Conservation (phyloP, 2,329 filamentous ascomycete species). For the Hirsutella minnesotensis region DNA sequence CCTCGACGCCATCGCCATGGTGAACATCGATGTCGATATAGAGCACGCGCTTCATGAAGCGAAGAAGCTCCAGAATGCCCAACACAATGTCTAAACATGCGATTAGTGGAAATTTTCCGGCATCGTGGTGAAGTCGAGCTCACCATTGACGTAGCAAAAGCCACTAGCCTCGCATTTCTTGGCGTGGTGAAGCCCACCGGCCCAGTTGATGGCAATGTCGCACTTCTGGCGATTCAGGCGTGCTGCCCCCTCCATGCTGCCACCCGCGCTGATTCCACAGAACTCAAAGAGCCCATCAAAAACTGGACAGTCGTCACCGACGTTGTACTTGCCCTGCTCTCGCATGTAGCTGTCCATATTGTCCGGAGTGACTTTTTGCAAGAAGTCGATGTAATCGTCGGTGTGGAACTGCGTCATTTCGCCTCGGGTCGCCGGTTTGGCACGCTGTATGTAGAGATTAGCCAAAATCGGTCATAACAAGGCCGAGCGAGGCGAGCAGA, state of each 20-base stretch:
- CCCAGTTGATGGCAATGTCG: constrained; percentile 98
- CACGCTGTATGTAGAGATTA: constrained; percentile 40
- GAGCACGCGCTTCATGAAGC: constrained; percentile 85
- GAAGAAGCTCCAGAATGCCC: constrained; percentile 82
- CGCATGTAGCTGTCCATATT: constrained; percentile 92
- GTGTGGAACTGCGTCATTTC: constrained; percentile 94
- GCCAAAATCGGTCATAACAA: no score
- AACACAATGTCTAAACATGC: constrained; percentile 71
- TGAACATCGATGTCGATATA: constrained; percentile 97
- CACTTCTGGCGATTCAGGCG: constrained; percentile 84
- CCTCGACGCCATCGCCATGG: constrained; percentile 85
- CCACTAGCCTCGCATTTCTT: constrained; percentile 94
- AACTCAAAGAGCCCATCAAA: constrained; percentile 98
- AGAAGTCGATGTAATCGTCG: constrained; percentile 88
- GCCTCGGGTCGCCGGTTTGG: constrained; percentile 75
- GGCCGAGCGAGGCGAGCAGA: constrained; percentile 13
- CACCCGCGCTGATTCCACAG: constrained; percentile 87
- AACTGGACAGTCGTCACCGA: constrained; percentile 92
- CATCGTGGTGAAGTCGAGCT: constrained; percentile 15
- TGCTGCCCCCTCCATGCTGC: constrained; percentile 84
- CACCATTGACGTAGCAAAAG: constrained; percentile 97
- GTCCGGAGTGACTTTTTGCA: constrained; percentile 91
- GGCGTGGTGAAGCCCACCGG: constrained; percentile 89
- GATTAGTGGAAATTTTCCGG: neutral
- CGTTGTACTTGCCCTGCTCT: constrained; percentile 88